Base-by-base conservation (phyloP, 2,329 filamentous ascomycete species). In the Cercospora brassicicola region DNA sequence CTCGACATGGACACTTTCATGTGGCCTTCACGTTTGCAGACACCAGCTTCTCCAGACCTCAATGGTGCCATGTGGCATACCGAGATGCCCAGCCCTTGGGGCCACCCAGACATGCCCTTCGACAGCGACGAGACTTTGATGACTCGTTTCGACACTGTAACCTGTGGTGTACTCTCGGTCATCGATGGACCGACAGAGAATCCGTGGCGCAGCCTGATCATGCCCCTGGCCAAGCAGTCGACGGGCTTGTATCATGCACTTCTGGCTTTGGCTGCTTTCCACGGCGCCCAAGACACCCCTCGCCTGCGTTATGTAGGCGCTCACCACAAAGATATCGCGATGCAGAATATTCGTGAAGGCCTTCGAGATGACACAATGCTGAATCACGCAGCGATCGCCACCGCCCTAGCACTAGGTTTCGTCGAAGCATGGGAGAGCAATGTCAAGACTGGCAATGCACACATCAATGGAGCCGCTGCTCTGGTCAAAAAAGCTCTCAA, bases 401-500 rank as follows among this genome's bases (percentile, higher is more conserved):
- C 90, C n/a, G 90, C 89, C 0, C 79, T 92, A 7, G 87, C 87
- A 1, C 81, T 91, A 10, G 89, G 88, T 4, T 91, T 91, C 75
- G 86, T 88, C 0, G 89, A 91, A 73, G 89, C 88, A 0, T 92
- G 90, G 89, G 89, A 91, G 73, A 85, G 87, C 68, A 87, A 90
- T 71, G 90, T 88, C 60, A 86, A 86, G 31, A 91, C 88, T 9
- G 90, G 90, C 4, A 89, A 90, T 64, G 85, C 89, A 67, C 89
- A 91, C 78, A 85, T 91, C 70, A 87, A 88, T 69, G 89, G 89
- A 31, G 89, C 90, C 8, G 89, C 87, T 73, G 83, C 87, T 15
- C 78, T 91, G 62, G 85, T 91, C 64, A 84, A 86, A 62, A 85
- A 87, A 73, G 86, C 88, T 4, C 78, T 91, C 26, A 78, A 80